Evolutionary conservation across 1,284 basidiomycete genomes (phyloP).

Genomic region (Grifola frondosa): DNA sequence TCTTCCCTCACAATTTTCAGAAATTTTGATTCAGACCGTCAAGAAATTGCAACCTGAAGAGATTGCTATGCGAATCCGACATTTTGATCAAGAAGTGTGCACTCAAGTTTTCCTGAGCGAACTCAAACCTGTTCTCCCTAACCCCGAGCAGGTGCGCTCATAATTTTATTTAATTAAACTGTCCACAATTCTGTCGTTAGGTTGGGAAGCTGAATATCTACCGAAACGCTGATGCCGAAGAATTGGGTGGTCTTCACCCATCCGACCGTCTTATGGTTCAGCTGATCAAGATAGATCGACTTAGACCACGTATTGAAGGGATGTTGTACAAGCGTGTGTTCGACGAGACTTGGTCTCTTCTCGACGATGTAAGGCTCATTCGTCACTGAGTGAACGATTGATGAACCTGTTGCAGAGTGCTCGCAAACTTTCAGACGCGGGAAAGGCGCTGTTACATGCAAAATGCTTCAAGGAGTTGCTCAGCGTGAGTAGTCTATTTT

Average conservation of each 20-base stretch:
- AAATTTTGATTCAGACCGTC: constrained; percentile 87
- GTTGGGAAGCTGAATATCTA: constrained; percentile 92
- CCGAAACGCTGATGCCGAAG: constrained; percentile 83
- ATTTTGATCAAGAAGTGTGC: constrained; percentile 85
- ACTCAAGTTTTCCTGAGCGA: constrained; percentile 87
- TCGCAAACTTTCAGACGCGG: constrained; percentile 78
- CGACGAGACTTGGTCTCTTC: constrained; percentile 75
- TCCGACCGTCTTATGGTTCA: constrained; percentile 97
- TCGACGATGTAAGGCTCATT: constrained; percentile 57
- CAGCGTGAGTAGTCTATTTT: constrained; percentile 46
- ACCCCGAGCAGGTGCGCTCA: constrained; percentile 76
- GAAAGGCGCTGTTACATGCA: constrained; percentile 73
- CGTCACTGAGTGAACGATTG: constrained; percentile 11
- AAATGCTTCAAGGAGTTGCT: constrained; percentile 85
- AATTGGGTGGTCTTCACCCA: constrained; percentile 86
- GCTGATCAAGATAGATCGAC: constrained; percentile 91
- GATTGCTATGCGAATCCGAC: constrained; percentile 78
- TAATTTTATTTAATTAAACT: constrained; percentile 9
- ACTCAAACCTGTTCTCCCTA: constrained; percentile 82
- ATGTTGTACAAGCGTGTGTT: constrained; percentile 92
- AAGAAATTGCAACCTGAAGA: constrained; percentile 83
- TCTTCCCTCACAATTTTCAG: constrained; percentile 46
- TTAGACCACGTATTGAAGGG: constrained; percentile 89
- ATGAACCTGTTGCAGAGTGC: constrained; percentile 55
- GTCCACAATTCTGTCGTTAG: constrained; percentile 38